phyloP scores from a whole-genome alignment of 2,329 filamentous ascomycete genomes.

The Cladosporium sp. region DNA sequence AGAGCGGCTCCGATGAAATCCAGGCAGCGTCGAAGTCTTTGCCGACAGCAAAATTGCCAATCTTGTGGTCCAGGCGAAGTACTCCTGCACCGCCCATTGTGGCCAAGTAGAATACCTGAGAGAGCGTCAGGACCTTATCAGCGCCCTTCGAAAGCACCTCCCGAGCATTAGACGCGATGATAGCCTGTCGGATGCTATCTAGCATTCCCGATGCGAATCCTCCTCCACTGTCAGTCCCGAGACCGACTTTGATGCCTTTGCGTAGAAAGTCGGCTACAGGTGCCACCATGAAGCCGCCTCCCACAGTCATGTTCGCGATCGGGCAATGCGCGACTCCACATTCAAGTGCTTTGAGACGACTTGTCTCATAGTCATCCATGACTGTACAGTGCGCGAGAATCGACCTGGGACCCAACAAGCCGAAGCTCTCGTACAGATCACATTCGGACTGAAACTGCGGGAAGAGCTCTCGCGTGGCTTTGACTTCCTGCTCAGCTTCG shows the following conservation, averaged over 20 bases:
- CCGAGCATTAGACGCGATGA: constrained; percentile 2
- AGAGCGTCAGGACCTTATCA: constrained; percentile 35
- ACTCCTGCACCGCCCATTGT: constrained; percentile 63
- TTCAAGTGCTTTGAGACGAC: constrained; percentile 45
- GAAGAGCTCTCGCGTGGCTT: constrained; percentile 51
- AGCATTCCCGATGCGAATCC: constrained; percentile 63
- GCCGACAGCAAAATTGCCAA: constrained; percentile 59
- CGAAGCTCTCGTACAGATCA: constrained; percentile 59
- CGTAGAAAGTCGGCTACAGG: constrained; percentile 59
- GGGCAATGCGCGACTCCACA: constrained; percentile 67
- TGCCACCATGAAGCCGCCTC: constrained; percentile 51
- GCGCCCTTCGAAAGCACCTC: constrained; percentile 55
- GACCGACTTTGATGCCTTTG: constrained; percentile 62
- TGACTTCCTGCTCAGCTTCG: constrained; percentile 62
- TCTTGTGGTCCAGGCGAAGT: constrained; percentile 52
- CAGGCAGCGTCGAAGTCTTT: constrained; percentile 62
- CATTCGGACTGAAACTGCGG: constrained; percentile 53
- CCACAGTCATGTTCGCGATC: constrained; percentile 64
- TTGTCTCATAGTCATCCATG: constrained; percentile 58
- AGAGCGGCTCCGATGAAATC: neutral
- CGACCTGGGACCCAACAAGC: constrained; percentile 55
- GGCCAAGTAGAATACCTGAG: constrained; percentile 56
- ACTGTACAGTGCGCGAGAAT: constrained; percentile 69
- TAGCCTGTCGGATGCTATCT: constrained; percentile 51
- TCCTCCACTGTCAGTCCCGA: constrained; percentile 66